Percentiles rank a stretch among this genome's conserved stretches.
phyloP scores from a whole-genome alignment of 768 basidiomycete species.

The Hypsizygus marmoreus region DNA sequence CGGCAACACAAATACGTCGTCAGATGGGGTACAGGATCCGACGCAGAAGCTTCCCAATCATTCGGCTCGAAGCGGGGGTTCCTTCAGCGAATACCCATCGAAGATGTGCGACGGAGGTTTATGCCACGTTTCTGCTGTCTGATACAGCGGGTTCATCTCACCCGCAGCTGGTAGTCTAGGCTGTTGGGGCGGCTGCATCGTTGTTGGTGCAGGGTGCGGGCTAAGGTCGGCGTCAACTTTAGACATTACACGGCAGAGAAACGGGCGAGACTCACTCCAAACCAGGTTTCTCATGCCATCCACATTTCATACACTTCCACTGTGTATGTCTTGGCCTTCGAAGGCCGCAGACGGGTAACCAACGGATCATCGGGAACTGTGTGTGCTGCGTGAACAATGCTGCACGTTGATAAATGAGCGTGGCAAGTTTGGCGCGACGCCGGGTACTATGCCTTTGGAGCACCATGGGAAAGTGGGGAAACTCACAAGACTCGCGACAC shows the following conservation, averaged over 20 bases:
- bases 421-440: background rate
- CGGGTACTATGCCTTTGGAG: background rate
- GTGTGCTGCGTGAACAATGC: conserved; percentile 3
- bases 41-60: too few relatives aligned
- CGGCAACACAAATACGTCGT: too few relatives aligned
- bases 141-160: conserved; percentile 15
- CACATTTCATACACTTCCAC: conserved; percentile 8
- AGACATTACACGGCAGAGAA: too few relatives aligned
- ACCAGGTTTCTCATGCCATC: conserved; percentile 9
- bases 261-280: conserved; percentile 4
- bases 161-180: conserved; percentile 1
- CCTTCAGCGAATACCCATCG: background rate
- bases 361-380: background rate
- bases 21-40: too few relatives aligned
- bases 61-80: conserved; percentile 1
- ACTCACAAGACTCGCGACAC: conserved; percentile 8
- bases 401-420: background rate
- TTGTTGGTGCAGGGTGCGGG: background rate
- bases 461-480: too few relatives aligned
- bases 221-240: too few relatives aligned
- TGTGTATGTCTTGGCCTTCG: background rate
- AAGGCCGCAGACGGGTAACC: background rate
- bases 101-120: conserved; percentile 13
- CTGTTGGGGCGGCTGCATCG: background rate
- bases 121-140: conserved; percentile 14